Percentiles rank a stretch among this genome's conserved stretches.
phyloP scores from a whole-genome alignment of 352 stramenopile species.

The Pseudoperonospora humuli region DNA sequence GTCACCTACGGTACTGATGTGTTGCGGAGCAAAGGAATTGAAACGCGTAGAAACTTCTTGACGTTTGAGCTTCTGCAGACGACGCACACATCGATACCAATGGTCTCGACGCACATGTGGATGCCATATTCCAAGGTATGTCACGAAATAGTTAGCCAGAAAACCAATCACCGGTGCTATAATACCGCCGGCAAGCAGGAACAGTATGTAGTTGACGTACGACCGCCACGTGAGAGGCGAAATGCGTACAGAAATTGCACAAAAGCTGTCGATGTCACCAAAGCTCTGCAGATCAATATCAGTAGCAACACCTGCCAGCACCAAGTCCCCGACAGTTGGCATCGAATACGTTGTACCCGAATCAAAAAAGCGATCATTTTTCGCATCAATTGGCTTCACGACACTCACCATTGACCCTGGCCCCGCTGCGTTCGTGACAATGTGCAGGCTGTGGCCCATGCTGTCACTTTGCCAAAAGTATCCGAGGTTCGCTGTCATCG shows the following conservation, averaged over 20 bases:
- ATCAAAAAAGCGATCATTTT: conserved; percentile 42
- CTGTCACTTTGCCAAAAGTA: conserved; percentile 68
- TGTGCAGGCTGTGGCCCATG: conserved; percentile 44
- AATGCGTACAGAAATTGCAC: conserved; percentile 51
- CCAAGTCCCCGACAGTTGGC: conserved; percentile 35
- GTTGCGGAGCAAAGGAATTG: conserved; percentile 69
- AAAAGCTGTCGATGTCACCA: conserved; percentile 43
- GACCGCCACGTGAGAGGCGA: conserved; percentile 45
- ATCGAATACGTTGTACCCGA: conserved; percentile 27
- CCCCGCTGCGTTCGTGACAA: conserved; percentile 57
- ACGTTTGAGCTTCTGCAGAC: conserved; percentile 70
- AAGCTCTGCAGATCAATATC: conserved; percentile 43
- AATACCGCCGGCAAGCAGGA: conserved; percentile 68
- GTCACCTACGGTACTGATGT: conserved; percentile 37
- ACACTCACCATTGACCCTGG: conserved; percentile 50
- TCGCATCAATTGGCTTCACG: conserved; percentile 49
- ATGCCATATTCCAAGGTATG: conserved; percentile 74
- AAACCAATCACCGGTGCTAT: conserved; percentile 59
- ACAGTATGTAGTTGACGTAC: conserved; percentile 54
- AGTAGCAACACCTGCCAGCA: conserved; percentile 36
- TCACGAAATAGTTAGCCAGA: conserved; percentile 70
- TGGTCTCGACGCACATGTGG: conserved; percentile 76
- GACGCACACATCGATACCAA: conserved; percentile 70
- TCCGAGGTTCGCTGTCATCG: conserved; percentile 40
- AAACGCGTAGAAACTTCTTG: conserved; percentile 66